These are phyloP conservation scores for Hyaloscypha hepaticicola DNA, from an alignment of 495 filamentous ascomycete genomes.

Conservation along the genomic window DNA sequence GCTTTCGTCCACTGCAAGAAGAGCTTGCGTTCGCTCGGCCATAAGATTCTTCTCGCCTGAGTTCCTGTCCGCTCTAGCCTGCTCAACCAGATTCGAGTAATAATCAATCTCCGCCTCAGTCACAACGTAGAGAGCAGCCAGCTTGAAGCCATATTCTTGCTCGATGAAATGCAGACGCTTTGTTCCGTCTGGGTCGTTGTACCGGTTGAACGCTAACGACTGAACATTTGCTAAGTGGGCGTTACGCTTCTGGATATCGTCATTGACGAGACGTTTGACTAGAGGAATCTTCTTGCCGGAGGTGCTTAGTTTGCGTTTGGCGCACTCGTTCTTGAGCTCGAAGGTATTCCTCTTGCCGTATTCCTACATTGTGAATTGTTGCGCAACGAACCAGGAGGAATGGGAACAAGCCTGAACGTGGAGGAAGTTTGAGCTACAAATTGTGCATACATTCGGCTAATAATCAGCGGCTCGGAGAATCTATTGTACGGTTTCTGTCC, in stretches of 20 bases:
- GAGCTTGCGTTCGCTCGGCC: background rate
- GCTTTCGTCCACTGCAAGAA: too few species aligned
- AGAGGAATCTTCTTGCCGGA: background rate
- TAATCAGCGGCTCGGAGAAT: too few species aligned
- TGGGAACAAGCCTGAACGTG: too few species aligned
- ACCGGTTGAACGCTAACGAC: background rate
- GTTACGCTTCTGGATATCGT: background rate
- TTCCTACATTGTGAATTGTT: background rate
- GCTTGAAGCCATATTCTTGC: background rate
- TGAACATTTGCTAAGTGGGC: background rate
- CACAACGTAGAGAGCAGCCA: background rate
- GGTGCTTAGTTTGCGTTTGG: background rate
- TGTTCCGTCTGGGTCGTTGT: background rate
- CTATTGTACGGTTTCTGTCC: too few species aligned
- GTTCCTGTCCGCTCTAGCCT: background rate
- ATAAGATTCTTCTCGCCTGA: background rate
- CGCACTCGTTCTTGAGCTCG: background rate
- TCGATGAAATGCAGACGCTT: background rate
- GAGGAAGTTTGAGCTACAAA: too few species aligned
- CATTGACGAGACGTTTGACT: background rate
- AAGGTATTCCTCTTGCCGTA: background rate
- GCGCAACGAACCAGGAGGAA: too few species aligned
- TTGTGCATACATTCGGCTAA: too few species aligned
- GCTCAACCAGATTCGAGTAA: background rate
- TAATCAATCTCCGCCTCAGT: background rate